A percentile compares a stretch with the other conserved stretches of the same genome.
Evolutionary conservation across 176 grass and related monocot species (phyloP).

Genomic region (Eleusine coracana): DNA sequence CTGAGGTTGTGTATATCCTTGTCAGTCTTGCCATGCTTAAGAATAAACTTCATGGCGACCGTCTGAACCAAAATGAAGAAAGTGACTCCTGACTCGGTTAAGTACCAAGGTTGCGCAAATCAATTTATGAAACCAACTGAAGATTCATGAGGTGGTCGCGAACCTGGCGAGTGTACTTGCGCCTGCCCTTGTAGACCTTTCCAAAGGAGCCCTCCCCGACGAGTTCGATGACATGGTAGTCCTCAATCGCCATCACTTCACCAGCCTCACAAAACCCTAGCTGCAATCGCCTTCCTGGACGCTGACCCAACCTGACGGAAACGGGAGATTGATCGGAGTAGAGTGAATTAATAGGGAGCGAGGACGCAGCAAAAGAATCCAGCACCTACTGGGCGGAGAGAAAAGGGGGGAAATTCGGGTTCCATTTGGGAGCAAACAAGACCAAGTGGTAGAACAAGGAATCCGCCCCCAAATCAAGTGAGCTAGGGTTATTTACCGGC

Average conservation of each 20-base stretch:
- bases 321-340: not conserved
- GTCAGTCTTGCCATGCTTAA: slow-evolving; percentile 88
- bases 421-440: not conserved
- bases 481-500: not conserved
- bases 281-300: not conserved
- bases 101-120: not conserved
- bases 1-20: slow-evolving; percentile 95
- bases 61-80: slow-evolving; percentile 53
- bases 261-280: slow-evolving; percentile 19
- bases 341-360: not conserved
- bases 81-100: not conserved
- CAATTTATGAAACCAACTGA: too few species aligned
- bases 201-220: slow-evolving; percentile 92
- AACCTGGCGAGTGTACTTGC: slow-evolving; percentile 83
- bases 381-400: too few species aligned
- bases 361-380: not conserved
- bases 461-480: not conserved
- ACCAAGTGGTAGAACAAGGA: not conserved
- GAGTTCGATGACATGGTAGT: slow-evolving; percentile 86
- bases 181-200: slow-evolving; percentile 96
- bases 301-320: not conserved
- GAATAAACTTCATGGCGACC: slow-evolving; percentile 95
- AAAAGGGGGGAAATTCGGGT: not conserved
- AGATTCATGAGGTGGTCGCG: not conserved
- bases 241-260: slow-evolving; percentile 63